Evolutionary conservation across 202 grass and related monocot species (phyloP), one percentile per base, ranked within the genome.

Genomic region (Alloteropsis angusta): DNA sequence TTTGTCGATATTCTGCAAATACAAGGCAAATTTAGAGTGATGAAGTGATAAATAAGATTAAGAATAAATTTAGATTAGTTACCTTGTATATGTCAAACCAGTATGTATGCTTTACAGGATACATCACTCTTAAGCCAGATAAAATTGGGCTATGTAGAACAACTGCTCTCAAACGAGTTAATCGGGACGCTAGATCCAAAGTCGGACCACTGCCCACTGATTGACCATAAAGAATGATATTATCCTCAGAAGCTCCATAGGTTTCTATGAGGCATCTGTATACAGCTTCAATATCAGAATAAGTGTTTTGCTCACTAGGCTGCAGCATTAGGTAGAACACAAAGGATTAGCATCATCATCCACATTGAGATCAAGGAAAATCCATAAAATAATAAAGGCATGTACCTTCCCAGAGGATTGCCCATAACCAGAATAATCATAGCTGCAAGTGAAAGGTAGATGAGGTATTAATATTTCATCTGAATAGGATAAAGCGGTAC

Each of bases 71-170:
- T 41, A 85, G 63, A 73, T 30, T 67, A 60, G 26, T 66, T 80
- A 91, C 91, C 88, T 93, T 93, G 57, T 93, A 93, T 88, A 93
- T 93, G 82, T 93, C 91, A 71, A 93, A 93, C 91, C 91, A 93
- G 79, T 93, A 93, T 77, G 91, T 93, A 81, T 85, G 79, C 19
- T 93, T 93, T 55, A 93, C 91, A 63, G 91, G 88, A 88, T 91
- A 93, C 91, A 93, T 93, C 60, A 93, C 91, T 79, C 91, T 83
- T 75, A 93, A 86, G 39, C 91, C 91, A 77, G 91, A 93, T 76
- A 88, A 88, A 88, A 93, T 93, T 67, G 91, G 91, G 76, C 91
- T 93, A 80, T 93, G 91, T 66, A 93, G 68, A 85, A 93, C 91
- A 80, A 84, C 91, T 77, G 88, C 91, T 56, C 91, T 85, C 64